Conservation (phyloP, 768 basidiomycete genomes). For the Lactifluus subvellereus region DNA sequence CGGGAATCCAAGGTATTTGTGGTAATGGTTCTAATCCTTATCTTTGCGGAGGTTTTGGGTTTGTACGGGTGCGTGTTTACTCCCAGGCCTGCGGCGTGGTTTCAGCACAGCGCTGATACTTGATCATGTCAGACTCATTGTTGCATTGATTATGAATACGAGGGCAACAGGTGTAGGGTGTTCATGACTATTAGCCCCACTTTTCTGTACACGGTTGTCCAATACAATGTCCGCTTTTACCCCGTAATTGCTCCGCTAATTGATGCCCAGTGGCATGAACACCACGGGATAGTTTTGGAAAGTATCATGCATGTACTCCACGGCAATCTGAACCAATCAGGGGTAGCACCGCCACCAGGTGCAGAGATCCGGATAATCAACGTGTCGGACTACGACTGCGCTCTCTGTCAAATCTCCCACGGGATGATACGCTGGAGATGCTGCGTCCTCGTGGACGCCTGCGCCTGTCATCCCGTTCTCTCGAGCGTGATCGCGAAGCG, state of each 20-base stretch:
- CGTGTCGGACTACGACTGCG: conserved; percentile 6
- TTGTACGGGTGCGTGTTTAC: conserved; percentile 54
- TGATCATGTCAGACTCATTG: conserved; percentile 36
- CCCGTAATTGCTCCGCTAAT: not conserved
- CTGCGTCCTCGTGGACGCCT: conserved; percentile 32
- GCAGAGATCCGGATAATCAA: not conserved
- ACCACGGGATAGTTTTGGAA: not conserved
- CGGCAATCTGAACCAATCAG: not conserved
- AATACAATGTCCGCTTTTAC: not conserved
- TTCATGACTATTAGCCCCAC: not conserved
- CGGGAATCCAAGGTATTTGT: conserved; percentile 94
- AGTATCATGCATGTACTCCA: not conserved
- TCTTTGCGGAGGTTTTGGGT: conserved; percentile 93
- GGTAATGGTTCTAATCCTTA: conserved; percentile 96
- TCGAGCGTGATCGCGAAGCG: conserved; percentile 32
- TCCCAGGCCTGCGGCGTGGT: not conserved
- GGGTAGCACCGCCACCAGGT: not conserved
- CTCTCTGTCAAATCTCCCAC: not conserved
- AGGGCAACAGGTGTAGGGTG: conserved; percentile 23
- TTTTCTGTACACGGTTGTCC: not conserved
- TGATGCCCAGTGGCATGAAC: not conserved
- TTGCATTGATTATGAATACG: conserved; percentile 51
- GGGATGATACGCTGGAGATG: conserved; percentile 22
- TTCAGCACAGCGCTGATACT: not conserved
- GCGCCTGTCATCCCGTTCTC: conserved; percentile 38